Base-by-base conservation (phyloP, 2,329 filamentous ascomycete species). In the Lachnum nothofagi region DNA sequence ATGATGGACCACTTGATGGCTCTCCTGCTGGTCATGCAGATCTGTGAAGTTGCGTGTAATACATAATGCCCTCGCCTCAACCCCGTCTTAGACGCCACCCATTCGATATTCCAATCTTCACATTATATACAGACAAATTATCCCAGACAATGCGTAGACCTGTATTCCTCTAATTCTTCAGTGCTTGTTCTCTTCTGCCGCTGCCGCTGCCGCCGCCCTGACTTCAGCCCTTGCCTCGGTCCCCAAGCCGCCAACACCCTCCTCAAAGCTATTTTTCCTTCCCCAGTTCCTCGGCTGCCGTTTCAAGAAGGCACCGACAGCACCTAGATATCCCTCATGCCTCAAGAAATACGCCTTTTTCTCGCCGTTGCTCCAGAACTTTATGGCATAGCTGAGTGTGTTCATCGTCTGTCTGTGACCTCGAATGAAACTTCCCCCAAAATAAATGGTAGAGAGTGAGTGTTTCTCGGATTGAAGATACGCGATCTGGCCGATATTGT, bases 401-500 rank as follows among this genome's bases (percentile, higher is more conserved):
- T 97, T 95, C 81, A 98, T 98, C 10, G 93, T 98, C 71, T 97
- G 93, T 14, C 87, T 83, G 68, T 98, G 93, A 34, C 93, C 93
- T 35, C 93, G 84, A 65, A 98, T 97, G 66, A 97, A 98, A 5
- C 87, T 93, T 20, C 93, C 93, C 19, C 93, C 93, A 68, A 98
- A 98, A 72, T 98, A 98, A 53, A 98, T 97, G 63, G 91, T 83
- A 55, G 88, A 86, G 22, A 97, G 75, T 39, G 85, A 80, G 70
- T 98, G 91, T 64, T 95, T 93, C 67, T 96, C 91, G 5, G 89
- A 93, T 66, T 97, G 93, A n/a, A 98, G 76, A 67, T 93, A 96
- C 37, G 93, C 90, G 60, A 98, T 95, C 72, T 98, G 93, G 14
- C 93, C 93, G 56, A 97, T 96, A 70, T 97, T 97, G 73, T 97